These are phyloP conservation scores for Raphanus sativus DNA, from an alignment of 345 rosid genomes.

Conservation along the genomic window DNA sequence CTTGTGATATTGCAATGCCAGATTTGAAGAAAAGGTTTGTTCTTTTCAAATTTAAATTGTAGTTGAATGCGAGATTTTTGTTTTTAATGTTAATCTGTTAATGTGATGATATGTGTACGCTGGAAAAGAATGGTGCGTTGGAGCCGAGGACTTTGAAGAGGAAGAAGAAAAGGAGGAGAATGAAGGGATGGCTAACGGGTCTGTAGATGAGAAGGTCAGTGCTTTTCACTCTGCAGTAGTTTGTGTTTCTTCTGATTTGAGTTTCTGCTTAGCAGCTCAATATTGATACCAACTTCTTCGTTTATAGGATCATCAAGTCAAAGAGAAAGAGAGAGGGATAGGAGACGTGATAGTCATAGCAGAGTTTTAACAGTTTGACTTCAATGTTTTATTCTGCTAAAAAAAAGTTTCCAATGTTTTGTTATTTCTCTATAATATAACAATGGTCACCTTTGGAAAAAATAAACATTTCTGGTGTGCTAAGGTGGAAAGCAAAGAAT, in stretches of 20 bases:
- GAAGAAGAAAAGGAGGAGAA: slow-evolving; percentile 93
- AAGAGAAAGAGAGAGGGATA: slow-evolving; percentile 71
- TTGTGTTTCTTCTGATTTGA: neutral
- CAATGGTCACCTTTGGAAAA: no score
- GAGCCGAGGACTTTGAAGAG: slow-evolving; percentile 90
- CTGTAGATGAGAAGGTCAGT: slow-evolving; percentile 66
- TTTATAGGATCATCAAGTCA: slow-evolving; percentile 78
- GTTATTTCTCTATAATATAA: no score
- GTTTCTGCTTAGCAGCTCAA: neutral
- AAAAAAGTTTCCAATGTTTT: no score
- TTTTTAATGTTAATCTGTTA: neutral
- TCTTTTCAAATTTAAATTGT: neutral
- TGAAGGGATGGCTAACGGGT: no score
- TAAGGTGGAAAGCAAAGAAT: no score
- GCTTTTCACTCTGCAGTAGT: neutral
- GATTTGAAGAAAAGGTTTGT: slow-evolving; percentile 77
- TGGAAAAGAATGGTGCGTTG: slow-evolving; percentile 62
- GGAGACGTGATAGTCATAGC: slow-evolving; percentile 44
- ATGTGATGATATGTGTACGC: slow-evolving; percentile 58
- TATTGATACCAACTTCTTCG: slow-evolving; percentile 9
- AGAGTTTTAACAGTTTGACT: no score
- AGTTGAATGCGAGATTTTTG: neutral
- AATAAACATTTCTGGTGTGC: no score
- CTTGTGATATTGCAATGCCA: no score
- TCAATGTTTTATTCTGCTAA: no score